Evolutionary conservation across 2,329 filamentous ascomycete species (phyloP), one percentile per base, ranked within the genome.

Genomic region (Alternaria arbusti): DNA sequence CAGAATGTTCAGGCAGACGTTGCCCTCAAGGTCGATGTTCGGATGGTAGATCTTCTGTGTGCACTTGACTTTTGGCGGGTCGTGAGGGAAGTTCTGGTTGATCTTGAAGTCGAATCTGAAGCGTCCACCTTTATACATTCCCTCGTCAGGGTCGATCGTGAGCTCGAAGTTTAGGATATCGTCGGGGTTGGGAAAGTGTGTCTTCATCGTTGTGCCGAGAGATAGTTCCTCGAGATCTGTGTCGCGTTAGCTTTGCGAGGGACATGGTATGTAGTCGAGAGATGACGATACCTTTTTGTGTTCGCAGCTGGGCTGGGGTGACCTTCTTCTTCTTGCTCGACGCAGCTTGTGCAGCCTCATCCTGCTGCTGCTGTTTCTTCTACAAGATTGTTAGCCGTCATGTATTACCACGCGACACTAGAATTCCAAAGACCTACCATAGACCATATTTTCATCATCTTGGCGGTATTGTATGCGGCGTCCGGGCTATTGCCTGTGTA

Each of bases 361-460:
- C 92, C 84, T 97, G 93, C 86, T 97, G 93, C 86, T 81, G 79
- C 71, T 97, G 92, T 84, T 97, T 96, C 85, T 97, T 94, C 90
- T 97, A 82, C 76, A 23, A 25, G 22, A 30, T 22, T 59, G 72
- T 81, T 45, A 81, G 75, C 61, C 20, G 47, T 40, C n/a, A 5
- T 20, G 7, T n/a, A 10, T 47, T 47, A 28, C 32, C 47, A 47
- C 51, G 23, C 28, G 28, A 36, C 54, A 4, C 11, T 45, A 22
- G 13, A 4, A 12, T 13, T 15, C 28, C 9, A 11, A 9, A 44
- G 32, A 76, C 86, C 55, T 85, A 96, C 94, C 95, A 98, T 97
- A 76, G 94, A 97, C 96, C 95, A 98, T 86, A 98, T 97, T 86
- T 98, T 98, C 86, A 97, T 87, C 96, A 98, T 98, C 78, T 85